Percentiles rank a stretch among this genome's conserved stretches.
phyloP scores from a whole-genome alignment of 768 basidiomycete genomes.

The Tylopilus sp. region DNA sequence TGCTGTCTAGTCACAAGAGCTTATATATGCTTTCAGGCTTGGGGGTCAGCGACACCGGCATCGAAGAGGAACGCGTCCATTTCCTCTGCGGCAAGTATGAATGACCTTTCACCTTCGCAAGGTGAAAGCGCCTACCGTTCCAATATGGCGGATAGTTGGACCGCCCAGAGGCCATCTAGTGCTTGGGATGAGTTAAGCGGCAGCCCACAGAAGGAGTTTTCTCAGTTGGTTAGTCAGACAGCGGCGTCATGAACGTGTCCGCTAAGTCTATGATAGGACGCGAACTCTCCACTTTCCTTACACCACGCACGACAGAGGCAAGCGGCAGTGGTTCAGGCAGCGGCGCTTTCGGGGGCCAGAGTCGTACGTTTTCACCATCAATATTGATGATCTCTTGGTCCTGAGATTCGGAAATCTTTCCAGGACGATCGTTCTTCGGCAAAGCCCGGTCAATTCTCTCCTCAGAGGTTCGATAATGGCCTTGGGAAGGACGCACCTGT shows the following conservation, averaged over 20 bases:
- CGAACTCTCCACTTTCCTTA: conserved; percentile 38
- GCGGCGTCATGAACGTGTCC: conserved; percentile 1
- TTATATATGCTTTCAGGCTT: conserved; percentile 43
- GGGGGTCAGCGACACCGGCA: conserved; percentile 47
- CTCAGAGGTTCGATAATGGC: conserved; percentile 49
- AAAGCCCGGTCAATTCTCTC: conserved; percentile 50
- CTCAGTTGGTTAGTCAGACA: conserved; percentile 42
- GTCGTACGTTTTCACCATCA: conserved; percentile 31
- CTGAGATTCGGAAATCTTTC: conserved; percentile 15
- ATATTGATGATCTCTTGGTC: conserved; percentile 13
- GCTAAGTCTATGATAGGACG: conserved; percentile 36
- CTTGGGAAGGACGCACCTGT: conserved; percentile 39
- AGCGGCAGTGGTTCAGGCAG: conserved; percentile 35
- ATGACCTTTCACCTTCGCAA: conserved; percentile 45
- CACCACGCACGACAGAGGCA: conserved; percentile 49
- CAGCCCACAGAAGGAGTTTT: conserved; percentile 48
- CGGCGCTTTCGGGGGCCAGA: conserved; percentile 38
- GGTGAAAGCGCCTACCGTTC: conserved; percentile 46
- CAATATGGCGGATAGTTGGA: conserved; percentile 50
- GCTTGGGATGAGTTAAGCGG: conserved; percentile 59
- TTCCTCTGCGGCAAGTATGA: conserved; percentile 54
- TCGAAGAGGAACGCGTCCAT: conserved; percentile 59
- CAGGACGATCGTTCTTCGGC: conserved; percentile 47
- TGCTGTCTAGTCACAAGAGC: conserved; percentile 2
- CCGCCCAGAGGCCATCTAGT: conserved; percentile 45